These are phyloP conservation scores for Athelia psychrophila DNA, from an alignment of 1,284 basidiomycete species.

Conservation along the genomic window DNA sequence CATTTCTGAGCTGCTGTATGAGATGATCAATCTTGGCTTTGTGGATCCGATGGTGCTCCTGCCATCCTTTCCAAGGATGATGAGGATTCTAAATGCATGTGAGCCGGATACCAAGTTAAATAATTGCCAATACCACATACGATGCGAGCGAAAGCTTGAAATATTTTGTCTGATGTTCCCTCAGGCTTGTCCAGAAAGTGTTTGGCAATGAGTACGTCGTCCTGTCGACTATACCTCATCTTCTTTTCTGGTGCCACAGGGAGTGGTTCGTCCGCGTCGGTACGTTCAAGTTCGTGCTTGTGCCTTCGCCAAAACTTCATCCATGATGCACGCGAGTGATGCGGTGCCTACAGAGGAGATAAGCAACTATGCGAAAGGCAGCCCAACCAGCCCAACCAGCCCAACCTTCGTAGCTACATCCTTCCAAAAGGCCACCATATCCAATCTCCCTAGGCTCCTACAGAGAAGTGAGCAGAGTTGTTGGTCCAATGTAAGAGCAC, in stretches of 20 bases:
- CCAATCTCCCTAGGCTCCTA: constrained; percentile 62
- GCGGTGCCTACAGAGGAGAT: constrained; percentile 57
- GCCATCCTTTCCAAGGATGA: constrained; percentile 89
- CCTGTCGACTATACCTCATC: constrained; percentile 73
- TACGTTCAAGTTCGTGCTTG: constrained; percentile 72
- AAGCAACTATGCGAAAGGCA: not conserved
- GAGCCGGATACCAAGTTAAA: constrained; percentile 1
- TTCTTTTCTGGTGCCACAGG: constrained; percentile 78
- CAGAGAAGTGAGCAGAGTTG: constrained; percentile 3
- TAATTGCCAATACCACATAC: constrained; percentile 35
- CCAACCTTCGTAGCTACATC: constrained; percentile 71
- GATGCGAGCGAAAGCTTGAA: constrained; percentile 68
- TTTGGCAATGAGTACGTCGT: constrained; percentile 73
- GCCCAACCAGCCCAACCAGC: constrained; percentile 5
- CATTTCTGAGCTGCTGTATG: constrained; percentile 53
- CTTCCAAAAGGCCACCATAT: constrained; percentile 85
- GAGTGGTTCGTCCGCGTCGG: constrained; percentile 61
- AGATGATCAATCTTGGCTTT: constrained; percentile 80
- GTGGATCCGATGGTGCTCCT: constrained; percentile 82
- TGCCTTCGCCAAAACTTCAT: constrained; percentile 87
- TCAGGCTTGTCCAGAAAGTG: constrained; percentile 68
- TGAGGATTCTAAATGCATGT: constrained; percentile 58
- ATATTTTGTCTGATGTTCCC: constrained; percentile 77
- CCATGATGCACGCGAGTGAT: constrained; percentile 85
- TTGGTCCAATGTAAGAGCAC: constrained; percentile 16